A percentile compares a stretch with the other conserved stretches of the same genome.
These are phyloP conservation scores for Fusarium solani-melongenae DNA, from an alignment of 2,329 filamentous ascomycete species.

Conservation along the genomic window DNA sequence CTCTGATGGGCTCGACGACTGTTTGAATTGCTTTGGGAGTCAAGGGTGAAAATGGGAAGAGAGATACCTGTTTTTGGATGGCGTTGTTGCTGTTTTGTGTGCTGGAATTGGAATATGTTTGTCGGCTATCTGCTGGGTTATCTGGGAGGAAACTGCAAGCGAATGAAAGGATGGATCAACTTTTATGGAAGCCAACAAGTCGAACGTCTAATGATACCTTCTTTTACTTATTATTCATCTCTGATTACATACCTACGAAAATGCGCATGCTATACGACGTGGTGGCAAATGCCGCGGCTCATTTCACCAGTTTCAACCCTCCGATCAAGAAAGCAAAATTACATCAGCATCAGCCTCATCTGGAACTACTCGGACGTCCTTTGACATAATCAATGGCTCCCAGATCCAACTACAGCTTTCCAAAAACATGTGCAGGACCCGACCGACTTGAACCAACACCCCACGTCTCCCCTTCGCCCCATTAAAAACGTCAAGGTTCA, in stretches of 20 bases:
- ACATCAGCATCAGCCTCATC: background rate
- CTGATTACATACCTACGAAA: background rate
- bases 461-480: background rate
- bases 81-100: background rate
- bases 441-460: background rate
- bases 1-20: constrained; percentile 36
- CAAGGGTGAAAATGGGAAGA: background rate
- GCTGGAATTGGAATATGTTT: background rate
- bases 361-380: background rate
- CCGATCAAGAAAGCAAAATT: background rate
- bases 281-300: background rate
- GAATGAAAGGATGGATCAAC: background rate
- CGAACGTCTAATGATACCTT: background rate
- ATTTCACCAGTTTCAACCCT: background rate
- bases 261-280: background rate
- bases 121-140: background rate
- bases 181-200: background rate
- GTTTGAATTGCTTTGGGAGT: constrained; percentile 9
- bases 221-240: background rate
- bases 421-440: too few relatives aligned
- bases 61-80: background rate
- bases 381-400: background rate
- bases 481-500: background rate
- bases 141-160: background rate
- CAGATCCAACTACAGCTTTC: background rate